Percentiles rank a stretch among this genome's conserved stretches.
These are phyloP conservation scores for Boletus mariae DNA, from an alignment of 1,284 basidiomycete genomes.

Conservation along the genomic window DNA sequence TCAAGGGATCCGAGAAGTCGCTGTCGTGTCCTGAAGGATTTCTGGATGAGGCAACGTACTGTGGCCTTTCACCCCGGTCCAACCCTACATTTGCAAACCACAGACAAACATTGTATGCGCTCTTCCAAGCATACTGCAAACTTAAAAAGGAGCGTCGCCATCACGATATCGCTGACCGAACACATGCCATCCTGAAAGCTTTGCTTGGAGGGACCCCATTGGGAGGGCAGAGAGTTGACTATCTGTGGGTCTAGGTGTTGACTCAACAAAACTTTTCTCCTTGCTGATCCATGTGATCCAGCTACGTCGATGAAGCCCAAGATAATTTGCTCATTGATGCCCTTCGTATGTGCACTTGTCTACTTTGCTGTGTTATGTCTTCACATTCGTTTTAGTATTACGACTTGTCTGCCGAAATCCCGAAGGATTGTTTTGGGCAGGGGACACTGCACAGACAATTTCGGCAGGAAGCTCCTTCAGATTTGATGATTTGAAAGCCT, in stretches of 20 bases:
- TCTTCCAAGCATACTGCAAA: slow-evolving; percentile 55
- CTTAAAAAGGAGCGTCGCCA: slow-evolving; percentile 45
- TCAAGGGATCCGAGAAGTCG: slow-evolving; percentile 61
- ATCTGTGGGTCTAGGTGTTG: slow-evolving; percentile 43
- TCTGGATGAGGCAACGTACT: slow-evolving; percentile 46
- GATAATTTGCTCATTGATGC: slow-evolving; percentile 70
- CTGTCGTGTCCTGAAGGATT: slow-evolving; percentile 34
- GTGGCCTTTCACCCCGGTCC: slow-evolving; percentile 45
- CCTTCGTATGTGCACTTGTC: slow-evolving; percentile 39
- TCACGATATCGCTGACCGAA: slow-evolving; percentile 64
- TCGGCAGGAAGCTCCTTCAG: slow-evolving; percentile 67
- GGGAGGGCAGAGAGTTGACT: slow-evolving; percentile 48
- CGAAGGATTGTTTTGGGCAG: slow-evolving; percentile 72
- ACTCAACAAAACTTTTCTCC: neutral
- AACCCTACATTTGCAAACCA: slow-evolving; percentile 53
- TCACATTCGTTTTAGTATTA: slow-evolving; percentile 46
- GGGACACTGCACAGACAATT: slow-evolving; percentile 77
- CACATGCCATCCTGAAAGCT: slow-evolving; percentile 48
- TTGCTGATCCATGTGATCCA: slow-evolving; percentile 19
- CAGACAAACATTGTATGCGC: slow-evolving; percentile 47
- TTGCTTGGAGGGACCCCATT: slow-evolving; percentile 33
- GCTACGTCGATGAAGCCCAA: slow-evolving; percentile 72
- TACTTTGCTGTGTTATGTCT: neutral
- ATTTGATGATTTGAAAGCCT: slow-evolving; percentile 69
- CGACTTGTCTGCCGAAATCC: slow-evolving; percentile 57